These are phyloP conservation scores for Penicillium egyptiacum DNA, from an alignment of 495 filamentous ascomycete genomes.

Conservation along the genomic window DNA sequence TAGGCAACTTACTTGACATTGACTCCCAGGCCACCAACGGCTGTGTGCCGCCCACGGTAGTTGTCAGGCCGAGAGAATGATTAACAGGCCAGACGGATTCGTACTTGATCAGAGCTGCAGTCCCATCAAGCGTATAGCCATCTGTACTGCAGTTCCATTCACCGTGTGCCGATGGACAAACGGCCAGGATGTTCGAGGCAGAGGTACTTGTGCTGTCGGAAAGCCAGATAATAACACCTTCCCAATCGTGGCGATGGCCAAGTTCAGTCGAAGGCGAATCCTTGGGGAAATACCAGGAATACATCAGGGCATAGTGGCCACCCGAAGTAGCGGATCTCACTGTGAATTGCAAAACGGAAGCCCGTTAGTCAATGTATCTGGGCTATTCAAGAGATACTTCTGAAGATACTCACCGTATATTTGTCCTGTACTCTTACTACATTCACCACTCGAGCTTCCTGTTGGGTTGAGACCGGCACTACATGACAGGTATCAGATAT, in stretches of 20 bases:
- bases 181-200: conserved; percentile 48
- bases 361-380: background rate
- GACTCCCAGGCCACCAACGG: conserved; percentile 57
- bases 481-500: background rate
- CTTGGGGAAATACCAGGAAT: conserved; percentile 55
- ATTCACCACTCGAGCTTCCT: conserved; percentile 40
- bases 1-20: conserved; percentile 27
- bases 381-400: background rate
- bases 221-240: conserved; percentile 53
- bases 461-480: conserved; percentile 44
- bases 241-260: conserved; percentile 55
- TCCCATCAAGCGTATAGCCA: conserved; percentile 38
- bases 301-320: conserved; percentile 50
- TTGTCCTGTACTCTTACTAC: conserved; percentile 48
- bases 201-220: conserved; percentile 31
- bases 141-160: conserved; percentile 49
- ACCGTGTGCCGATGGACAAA: conserved; percentile 53
- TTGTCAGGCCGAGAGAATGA: conserved; percentile 47
- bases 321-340: conserved; percentile 33
- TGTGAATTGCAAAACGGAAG: background rate
- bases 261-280: conserved; percentile 42
- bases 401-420: conserved; percentile 34
- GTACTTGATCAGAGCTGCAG: conserved; percentile 48
- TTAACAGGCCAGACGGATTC: conserved; percentile 50
- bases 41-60: conserved; percentile 48